Evolutionary conservation across 116 monocot genomes (phyloP).

Genomic region (Papilionanthe hybrid): DNA sequence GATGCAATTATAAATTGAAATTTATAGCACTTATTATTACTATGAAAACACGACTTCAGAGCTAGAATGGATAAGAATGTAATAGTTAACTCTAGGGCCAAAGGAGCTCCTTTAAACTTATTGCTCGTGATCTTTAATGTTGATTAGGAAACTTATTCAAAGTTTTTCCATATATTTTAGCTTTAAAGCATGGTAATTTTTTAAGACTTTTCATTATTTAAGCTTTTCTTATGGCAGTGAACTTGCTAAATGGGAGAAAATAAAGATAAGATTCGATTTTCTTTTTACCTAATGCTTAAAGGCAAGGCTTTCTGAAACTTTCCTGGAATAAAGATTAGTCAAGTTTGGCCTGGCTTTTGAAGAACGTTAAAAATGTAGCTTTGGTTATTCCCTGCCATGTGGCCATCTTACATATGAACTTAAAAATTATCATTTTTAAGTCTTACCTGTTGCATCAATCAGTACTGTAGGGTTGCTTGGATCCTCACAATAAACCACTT

Average conservation of each 20-base stretch:
- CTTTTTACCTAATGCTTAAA: not conserved
- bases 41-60: not conserved
- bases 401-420: not conserved
- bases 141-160: not conserved
- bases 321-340: not conserved
- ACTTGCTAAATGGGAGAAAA: not conserved
- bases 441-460: not conserved
- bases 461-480: too few relatives aligned
- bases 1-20: not conserved
- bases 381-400: not conserved
- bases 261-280: not conserved
- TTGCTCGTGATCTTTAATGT: not conserved
- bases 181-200: not conserved
- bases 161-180: not conserved
- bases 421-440: not conserved
- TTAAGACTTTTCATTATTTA: not conserved
- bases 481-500: too few relatives aligned
- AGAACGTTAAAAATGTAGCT: not conserved
- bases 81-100: not conserved
- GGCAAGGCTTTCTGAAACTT: not conserved
- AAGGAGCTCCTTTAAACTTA: not conserved
- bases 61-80: not conserved
- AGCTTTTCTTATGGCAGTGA: not conserved
- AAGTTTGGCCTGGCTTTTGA: not conserved
- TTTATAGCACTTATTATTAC: not conserved